Percentiles rank a stretch among this genome's conserved stretches.
Evolutionary conservation across 148 eudicot genomes (phyloP).

Genomic region (Nepenthes mirabilis): DNA sequence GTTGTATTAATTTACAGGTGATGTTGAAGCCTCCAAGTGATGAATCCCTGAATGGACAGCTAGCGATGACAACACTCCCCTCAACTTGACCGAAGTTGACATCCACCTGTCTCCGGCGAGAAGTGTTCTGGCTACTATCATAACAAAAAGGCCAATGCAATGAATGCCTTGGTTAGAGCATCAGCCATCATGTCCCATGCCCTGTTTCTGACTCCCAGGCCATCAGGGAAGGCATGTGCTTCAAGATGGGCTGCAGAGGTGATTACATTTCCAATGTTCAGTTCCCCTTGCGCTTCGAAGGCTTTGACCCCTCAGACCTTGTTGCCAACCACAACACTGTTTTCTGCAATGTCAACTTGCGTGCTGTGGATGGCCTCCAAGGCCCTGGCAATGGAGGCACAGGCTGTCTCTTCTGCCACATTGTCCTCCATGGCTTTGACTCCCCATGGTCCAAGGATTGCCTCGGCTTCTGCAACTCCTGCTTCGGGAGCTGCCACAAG

Average conservation of each 20-base stretch:
- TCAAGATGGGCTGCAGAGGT: slow-evolving; percentile 10
- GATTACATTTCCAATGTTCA: slow-evolving; percentile 6
- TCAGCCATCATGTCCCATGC: slow-evolving; percentile 11
- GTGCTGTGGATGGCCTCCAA: slow-evolving; percentile 8
- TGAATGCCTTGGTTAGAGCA: slow-evolving; percentile 9
- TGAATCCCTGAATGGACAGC: background rate
- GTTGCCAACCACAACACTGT: slow-evolving; percentile 8
- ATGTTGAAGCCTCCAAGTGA: slow-evolving; percentile 1
- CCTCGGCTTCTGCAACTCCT: slow-evolving; percentile 1
- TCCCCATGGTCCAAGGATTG: slow-evolving; percentile 7
- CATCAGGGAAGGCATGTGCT: slow-evolving; percentile 8
- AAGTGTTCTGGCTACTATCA: slow-evolving; percentile 8
- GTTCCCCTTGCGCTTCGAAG: slow-evolving; percentile 10
- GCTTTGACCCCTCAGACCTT: slow-evolving; percentile 9
- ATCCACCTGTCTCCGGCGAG: slow-evolving; percentile 11
- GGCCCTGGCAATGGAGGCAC: slow-evolving; percentile 11
- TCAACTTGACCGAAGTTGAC: slow-evolving; percentile 8
- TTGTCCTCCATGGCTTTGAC: slow-evolving; percentile 5
- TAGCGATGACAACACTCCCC: background rate
- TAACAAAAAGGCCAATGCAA: slow-evolving; percentile 10
- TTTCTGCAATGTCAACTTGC: slow-evolving; percentile 8
- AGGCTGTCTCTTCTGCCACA: slow-evolving; percentile 7
- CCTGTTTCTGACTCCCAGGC: slow-evolving; percentile 6
- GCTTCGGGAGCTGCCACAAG: slow-evolving; percentile 3
- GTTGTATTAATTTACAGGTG: background rate